Evolutionary conservation across 768 basidiomycete genomes (phyloP).

Genomic region (Lepiota venenata): DNA sequence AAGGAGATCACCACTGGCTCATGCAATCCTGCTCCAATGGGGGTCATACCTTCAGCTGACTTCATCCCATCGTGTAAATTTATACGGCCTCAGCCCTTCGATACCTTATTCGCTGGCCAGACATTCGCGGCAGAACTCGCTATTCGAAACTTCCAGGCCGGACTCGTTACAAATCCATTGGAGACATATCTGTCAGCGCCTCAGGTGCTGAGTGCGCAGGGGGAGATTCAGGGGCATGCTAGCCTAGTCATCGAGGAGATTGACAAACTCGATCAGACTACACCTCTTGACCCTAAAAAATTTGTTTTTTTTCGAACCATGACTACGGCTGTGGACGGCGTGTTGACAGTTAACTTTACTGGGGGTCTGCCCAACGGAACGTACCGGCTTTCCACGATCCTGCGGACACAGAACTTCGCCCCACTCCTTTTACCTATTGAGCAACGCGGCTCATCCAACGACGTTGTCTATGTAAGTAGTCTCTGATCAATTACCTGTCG

Average conservation of each 20-base stretch:
- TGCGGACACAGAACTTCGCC: conserved; percentile 45
- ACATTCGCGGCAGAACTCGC: conserved; percentile 33
- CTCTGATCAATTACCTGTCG: neutral
- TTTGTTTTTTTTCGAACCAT: conserved; percentile 67
- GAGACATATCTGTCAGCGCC: conserved; percentile 47
- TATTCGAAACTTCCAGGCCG: no score
- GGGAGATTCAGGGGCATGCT: conserved; percentile 46
- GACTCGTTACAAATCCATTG: no score
- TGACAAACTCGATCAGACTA: conserved; percentile 34
- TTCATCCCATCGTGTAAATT: conserved; percentile 51
- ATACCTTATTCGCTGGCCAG: conserved; percentile 38
- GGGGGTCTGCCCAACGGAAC: conserved; percentile 51
- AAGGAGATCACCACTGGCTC: conserved; percentile 47
- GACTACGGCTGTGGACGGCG: conserved; percentile 46
- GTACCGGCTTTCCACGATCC: conserved; percentile 56
- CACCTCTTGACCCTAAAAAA: conserved; percentile 39
- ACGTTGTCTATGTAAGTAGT: conserved; percentile 38
- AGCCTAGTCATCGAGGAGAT: conserved; percentile 53
- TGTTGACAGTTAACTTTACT: conserved; percentile 39
- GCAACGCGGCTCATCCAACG: conserved; percentile 47
- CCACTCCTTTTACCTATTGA: conserved; percentile 42
- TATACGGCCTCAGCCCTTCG: conserved; percentile 38
- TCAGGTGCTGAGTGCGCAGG: conserved; percentile 40
- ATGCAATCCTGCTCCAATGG: conserved; percentile 60
- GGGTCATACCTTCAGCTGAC: conserved; percentile 44